Base-by-base conservation (phyloP, 352 stramenopile species). In the Phytopythium helicoides region DNA sequence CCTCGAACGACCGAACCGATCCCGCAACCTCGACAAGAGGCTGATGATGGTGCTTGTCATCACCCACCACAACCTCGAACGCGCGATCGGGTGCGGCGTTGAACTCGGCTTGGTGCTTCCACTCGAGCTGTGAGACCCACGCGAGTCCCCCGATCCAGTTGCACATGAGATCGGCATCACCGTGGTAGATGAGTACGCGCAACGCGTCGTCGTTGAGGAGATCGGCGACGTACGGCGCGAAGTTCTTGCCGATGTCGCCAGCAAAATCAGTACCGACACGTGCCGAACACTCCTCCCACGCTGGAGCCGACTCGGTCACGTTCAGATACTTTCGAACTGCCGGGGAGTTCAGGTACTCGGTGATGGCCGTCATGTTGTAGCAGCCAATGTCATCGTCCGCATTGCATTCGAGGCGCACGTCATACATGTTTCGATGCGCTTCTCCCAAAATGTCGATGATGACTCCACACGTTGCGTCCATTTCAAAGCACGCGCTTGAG, bases 261-360 rank as follows among this genome's bases (percentile, higher is more conserved):
- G 36, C 62, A 60, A 98, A 98, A 16, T 77, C 73, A 25, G 72
- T 50, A 61, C 87, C 87, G 22, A 98, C 84, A 7, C 81, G 62
- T 51, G 81, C 85, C 57, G 96, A 97, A 66, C 91, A 98, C 19
- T 81, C 70, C 44, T 93, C 51, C 94, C 94, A 98, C 39, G 52
- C 31, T 19, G 48, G 33, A 9, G 70, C 52, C 15, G 64, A 34
- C 21, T 54, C 44, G 7, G 64, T 68, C 26, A 82, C 60, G 40
- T 65, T 63, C 16, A 82, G 54, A 26, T 73, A 75, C 47, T 50
- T 33, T n/a, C 59, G 66, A 14, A 77, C 65, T 14, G 53, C 18
- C 15, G 57, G 48, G 28, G 54, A 67, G 65, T 97, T 96, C 19
- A 88, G 47, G 38, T 81, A 88, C 35, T 54, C 28, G 5, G 64